Evolutionary conservation across 176 grass and related monocot genomes (phyloP).

Genomic region (Eleusine indica): DNA sequence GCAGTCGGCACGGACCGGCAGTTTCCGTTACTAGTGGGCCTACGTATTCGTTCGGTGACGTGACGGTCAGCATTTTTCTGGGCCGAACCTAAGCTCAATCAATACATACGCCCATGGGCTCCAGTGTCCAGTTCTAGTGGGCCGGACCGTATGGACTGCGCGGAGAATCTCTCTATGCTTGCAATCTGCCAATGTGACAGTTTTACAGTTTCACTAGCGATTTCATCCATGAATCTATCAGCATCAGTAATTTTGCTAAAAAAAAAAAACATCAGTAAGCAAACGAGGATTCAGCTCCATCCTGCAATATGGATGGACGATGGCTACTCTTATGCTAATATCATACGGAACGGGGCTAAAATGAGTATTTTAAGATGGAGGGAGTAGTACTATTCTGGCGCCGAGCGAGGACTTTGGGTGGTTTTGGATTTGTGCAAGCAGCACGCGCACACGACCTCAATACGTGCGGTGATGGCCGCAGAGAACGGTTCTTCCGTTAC

Average conservation of each 20-base stretch:
- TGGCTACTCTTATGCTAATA: not conserved
- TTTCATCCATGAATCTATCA: not conserved
- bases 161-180: too few species aligned
- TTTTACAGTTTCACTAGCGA: not conserved
- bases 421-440: not conserved
- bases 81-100: too few species aligned
- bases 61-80: too few species aligned
- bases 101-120: too few species aligned
- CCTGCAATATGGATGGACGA: not conserved
- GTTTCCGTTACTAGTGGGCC: constrained; percentile 9
- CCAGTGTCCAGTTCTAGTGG: too few species aligned
- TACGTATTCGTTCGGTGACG: not conserved
- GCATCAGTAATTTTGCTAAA: too few species aligned
- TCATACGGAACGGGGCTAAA: not conserved
- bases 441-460: not conserved
- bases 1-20: not conserved
- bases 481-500: not conserved
- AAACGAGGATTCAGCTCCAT: not conserved
- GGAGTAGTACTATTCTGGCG: not conserved
- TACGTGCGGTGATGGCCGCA: not conserved
- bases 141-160: too few species aligned
- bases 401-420: not conserved
- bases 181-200: too few species aligned
- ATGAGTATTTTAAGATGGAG: too few species aligned
- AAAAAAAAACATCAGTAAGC: too few species aligned